Evolutionary conservation across 805 yeast genomes (phyloP), one percentile per base, ranked within the genome.

Genomic region (Candida ovalis): DNA sequence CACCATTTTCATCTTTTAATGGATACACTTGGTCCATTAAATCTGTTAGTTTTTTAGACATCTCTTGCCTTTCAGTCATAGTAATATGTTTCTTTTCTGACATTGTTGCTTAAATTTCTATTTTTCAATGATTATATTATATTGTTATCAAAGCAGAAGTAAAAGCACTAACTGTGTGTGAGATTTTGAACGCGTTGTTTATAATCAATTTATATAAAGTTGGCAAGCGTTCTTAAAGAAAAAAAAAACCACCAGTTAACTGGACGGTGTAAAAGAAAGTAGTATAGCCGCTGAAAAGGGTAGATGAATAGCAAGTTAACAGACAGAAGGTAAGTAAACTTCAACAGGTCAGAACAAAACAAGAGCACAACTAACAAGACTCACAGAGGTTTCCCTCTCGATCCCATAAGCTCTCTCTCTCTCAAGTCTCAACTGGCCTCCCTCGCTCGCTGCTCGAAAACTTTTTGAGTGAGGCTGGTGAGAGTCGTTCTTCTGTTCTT

Each of bases 1-100:
- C 52, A 0, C 63, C 68, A 5, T 59, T 55, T 3, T 49, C 52
- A 45, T 67, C 69, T 15, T 52, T 57, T 19, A 69, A 48, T 1
- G 51, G 49, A 32, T 60, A 58, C 4, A 59, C 54, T 37, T 54
- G 47, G 17, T 59, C 63, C 39, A 62, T 33, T 42, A 55, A 45
- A 10, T 18, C 36, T 3, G 51, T 17, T 9, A 61, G 49, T 21
- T 46, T 49, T 17, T 41, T 41, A 13, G 56, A 54, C 59, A 62
- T 46, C 19, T 39, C 27, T 30, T 51, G 47, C 45, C 53, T 57
- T 44, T 62, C 61, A 15, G 50, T 42, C 21, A 50, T 57, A 7
- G 60, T 39, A 38, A 45, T 42, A 12, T 37, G 44, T 38, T 48
- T 47, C 36, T 46, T 46, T 21, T n/a, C 40, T 13, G 45, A 48